Evolutionary conservation across 2,329 filamentous ascomycete genomes (phyloP).

Genomic region (Fulvia fulva): DNA sequence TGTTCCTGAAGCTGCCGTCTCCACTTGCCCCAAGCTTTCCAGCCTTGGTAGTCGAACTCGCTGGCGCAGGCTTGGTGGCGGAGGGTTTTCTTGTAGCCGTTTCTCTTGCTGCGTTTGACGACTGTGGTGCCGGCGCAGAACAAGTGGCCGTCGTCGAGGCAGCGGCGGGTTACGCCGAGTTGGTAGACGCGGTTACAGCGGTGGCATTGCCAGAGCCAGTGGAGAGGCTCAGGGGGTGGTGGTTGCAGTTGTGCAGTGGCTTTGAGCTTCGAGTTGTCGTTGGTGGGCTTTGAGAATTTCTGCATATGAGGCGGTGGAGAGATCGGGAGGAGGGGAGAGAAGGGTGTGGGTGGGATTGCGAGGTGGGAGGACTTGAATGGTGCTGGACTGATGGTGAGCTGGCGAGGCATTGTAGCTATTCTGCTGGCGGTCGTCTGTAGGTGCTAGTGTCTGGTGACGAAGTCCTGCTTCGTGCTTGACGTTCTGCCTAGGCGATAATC

Average conservation of each 20-base stretch:
- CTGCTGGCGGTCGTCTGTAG: neutral
- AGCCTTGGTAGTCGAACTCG: conserved; percentile 53
- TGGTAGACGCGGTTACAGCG: conserved; percentile 46
- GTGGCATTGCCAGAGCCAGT: conserved; percentile 54
- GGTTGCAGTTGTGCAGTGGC: conserved; percentile 19
- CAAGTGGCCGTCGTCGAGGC: conserved; percentile 51
- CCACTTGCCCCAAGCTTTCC: conserved; percentile 49
- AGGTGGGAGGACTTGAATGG: conserved; percentile 44
- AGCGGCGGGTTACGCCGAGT: conserved; percentile 49
- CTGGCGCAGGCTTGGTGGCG: conserved; percentile 43
- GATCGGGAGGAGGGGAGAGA: conserved; percentile 32
- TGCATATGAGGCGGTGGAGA: conserved; percentile 11
- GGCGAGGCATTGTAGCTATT: conserved; percentile 25
- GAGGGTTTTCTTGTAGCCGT: conserved; percentile 27
- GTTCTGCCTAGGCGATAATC: neutral
- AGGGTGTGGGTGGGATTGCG: conserved; percentile 43
- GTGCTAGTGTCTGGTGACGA: conserved; percentile 12
- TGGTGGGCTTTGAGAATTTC: neutral
- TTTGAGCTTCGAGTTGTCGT: conserved; percentile 10
- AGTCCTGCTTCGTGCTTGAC: conserved; percentile 23
- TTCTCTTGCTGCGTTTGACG: conserved; percentile 33
- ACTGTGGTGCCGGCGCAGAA: conserved; percentile 50
- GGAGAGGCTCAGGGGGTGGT: conserved; percentile 34
- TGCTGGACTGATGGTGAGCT: conserved; percentile 34
- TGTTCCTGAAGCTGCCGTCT: conserved; percentile 26